Conservation (phyloP, 805 yeast species). For the Metschnikowia koreensis region DNA sequence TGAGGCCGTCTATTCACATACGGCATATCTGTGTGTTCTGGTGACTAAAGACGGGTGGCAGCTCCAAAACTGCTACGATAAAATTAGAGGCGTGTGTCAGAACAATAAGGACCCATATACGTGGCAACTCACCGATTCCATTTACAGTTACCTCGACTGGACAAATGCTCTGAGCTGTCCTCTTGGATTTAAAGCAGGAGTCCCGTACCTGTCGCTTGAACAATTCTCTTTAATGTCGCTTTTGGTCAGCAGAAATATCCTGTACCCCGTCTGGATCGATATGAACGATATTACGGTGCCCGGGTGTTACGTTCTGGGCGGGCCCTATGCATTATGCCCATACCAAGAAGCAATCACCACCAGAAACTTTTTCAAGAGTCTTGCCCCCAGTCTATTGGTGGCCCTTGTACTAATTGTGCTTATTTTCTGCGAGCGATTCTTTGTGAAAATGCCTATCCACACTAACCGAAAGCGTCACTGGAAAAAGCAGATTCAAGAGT, state of each 20-base stretch:
- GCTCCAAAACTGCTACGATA: conserved; percentile 63
- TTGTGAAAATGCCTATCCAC: conserved; percentile 66
- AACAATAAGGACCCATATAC: conserved; percentile 33
- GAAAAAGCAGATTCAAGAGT: conserved; percentile 58
- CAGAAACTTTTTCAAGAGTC: conserved; percentile 57
- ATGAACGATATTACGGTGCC: conserved; percentile 70
- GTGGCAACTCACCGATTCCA: conserved; percentile 40
- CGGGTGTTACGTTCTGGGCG: conserved; percentile 86
- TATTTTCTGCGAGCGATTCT: conserved; percentile 51
- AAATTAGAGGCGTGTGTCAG: conserved; percentile 56
- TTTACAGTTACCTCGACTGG: conserved; percentile 45
- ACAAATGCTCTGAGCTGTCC: conserved; percentile 32
- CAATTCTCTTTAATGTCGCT: conserved; percentile 29
- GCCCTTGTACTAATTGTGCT: conserved; percentile 50
- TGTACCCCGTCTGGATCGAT: conserved; percentile 68
- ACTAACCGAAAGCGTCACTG: conserved; percentile 60
- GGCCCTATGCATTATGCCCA: conserved; percentile 75
- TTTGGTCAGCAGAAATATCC: conserved; percentile 24
- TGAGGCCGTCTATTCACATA: conserved; percentile 9
- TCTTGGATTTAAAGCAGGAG: conserved; percentile 27
- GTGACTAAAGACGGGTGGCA: conserved; percentile 51
- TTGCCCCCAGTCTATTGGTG: conserved; percentile 66
- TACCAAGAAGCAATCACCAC: conserved; percentile 56
- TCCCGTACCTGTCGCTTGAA: conserved; percentile 38
- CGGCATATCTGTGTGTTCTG: conserved; percentile 44